These are phyloP conservation scores for Rhynchospora breviuscula DNA, from an alignment of 176 grass and related monocot genomes.

Conservation along the genomic window DNA sequence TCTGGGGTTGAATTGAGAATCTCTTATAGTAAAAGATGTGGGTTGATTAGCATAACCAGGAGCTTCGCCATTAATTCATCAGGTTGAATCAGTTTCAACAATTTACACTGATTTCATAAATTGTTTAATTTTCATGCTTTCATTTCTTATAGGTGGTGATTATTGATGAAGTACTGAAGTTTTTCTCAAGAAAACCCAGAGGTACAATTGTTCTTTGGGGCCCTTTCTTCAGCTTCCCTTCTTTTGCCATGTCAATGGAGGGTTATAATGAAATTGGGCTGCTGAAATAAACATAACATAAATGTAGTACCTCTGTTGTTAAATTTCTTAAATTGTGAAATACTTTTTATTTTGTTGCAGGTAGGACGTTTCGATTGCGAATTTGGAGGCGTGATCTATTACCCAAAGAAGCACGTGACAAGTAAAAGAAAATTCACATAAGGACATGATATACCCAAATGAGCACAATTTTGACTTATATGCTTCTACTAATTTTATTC, in stretches of 20 bases:
- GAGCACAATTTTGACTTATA: background rate
- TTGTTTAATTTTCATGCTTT: background rate
- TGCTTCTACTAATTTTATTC: slow-evolving; percentile 9
- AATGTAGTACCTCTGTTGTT: background rate
- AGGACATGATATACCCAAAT: slow-evolving; percentile 10
- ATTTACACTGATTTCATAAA: background rate
- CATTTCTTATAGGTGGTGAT: slow-evolving; percentile 23
- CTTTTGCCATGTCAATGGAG: background rate
- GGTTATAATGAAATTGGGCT: background rate
- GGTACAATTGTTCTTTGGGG: slow-evolving; percentile 19
- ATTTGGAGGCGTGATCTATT: slow-evolving; percentile 36
- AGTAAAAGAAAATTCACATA: slow-evolving; percentile 29
- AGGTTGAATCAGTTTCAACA: background rate
- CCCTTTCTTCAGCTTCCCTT: background rate
- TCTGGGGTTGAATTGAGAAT: background rate
- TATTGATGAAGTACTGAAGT: slow-evolving; percentile 52
- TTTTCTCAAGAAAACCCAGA: slow-evolving; percentile 46
- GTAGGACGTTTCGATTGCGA: slow-evolving; percentile 31
- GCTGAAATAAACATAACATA: background rate
- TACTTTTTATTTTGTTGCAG: slow-evolving; percentile 20
- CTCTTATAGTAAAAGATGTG: background rate
- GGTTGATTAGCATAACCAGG: background rate
- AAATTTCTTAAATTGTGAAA: background rate
- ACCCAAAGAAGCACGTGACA: slow-evolving; percentile 33
- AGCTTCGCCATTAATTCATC: background rate